These are phyloP conservation scores for Penicillium thymicola DNA, from an alignment of 2,329 filamentous ascomycete species.

Conservation along the genomic window DNA sequence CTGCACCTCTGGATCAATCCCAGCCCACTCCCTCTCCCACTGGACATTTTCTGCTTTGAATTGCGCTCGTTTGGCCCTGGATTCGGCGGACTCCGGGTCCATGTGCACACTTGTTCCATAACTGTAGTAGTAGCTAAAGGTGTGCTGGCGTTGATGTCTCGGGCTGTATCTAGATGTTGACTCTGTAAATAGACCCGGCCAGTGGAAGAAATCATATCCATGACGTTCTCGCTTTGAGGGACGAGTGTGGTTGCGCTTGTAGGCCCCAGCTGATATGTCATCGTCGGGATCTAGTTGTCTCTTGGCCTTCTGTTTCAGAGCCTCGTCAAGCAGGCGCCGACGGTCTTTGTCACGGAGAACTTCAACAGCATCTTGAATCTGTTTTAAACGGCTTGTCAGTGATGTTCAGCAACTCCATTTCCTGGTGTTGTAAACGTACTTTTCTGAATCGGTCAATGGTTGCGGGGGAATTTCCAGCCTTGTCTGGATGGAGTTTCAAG, in stretches of 20 bases:
- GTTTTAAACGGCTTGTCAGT: not conserved
- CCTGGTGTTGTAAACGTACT: slow-evolving; percentile 12
- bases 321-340: slow-evolving; percentile 16
- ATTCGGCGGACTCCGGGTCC: slow-evolving; percentile 24
- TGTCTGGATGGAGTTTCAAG: slow-evolving; percentile 36
- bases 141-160: not conserved
- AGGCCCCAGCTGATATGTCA: not conserved
- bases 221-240: not conserved
- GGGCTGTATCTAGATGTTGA: not conserved
- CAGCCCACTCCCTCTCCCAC: slow-evolving; percentile 11
- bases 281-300: not conserved
- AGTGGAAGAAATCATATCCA: not conserved
- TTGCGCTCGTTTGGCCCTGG: slow-evolving; percentile 18
- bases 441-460: slow-evolving; percentile 20
- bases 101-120: slow-evolving; percentile 32
- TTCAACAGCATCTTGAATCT: slow-evolving; percentile 37
- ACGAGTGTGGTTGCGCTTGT: not conserved
- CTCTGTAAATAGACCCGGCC: not conserved
- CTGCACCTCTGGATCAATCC: slow-evolving; percentile 4
- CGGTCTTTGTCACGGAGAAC: slow-evolving; percentile 30
- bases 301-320: not conserved
- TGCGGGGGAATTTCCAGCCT: slow-evolving; percentile 18
- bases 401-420: not conserved
- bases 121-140: slow-evolving; percentile 27
- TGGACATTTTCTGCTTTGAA: not conserved